Base-by-base conservation (phyloP, 768 basidiomycete genomes). In the Kwoniella dejecticola region DNA sequence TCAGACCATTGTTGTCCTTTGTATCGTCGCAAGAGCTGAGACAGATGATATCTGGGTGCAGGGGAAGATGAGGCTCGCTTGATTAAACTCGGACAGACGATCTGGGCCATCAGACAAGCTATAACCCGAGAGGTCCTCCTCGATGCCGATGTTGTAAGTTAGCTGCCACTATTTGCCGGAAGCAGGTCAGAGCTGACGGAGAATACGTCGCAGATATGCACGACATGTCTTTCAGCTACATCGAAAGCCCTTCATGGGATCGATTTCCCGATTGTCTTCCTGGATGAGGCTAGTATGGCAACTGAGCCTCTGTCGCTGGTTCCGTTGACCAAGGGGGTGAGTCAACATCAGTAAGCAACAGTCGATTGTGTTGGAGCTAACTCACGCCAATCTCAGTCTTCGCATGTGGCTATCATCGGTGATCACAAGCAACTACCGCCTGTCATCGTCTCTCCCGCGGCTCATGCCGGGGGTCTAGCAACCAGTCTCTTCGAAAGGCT, bases 361-460 rank as follows among this genome's bases (percentile, higher is more conserved):
- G 3, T 5, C 24, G 45, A 24, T 5, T 0, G n/a, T 3, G n/a
- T 47, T 55, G 33, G 41, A 24, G 7, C 29, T 33, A 41, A 27
- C 8, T n/a, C 4, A 21, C 45, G 7, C 17, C 29, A 21, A 38
- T 71, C n/a, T 12, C 41, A 93, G 91, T 88, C 87, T 7, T 83
- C 82, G 52, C 93, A 96, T 69, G 82, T 91, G 30, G 85, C 91
- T 0, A 84, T 97, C 46, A 94, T 97, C 68, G 93, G 93, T n/a
- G 93, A 97, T 79, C 93, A 97, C 79, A 95, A 95, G 72, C 93
- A 97, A 75, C 82, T 97, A 10, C 91, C 93, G 7, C 91, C 93
- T 0, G 85, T 95, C 63, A 90, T 95, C 59, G 82, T 85, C 21
- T 91, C 89, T 63, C 82, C 83, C 21, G 86, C 90, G 73, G 93